Evolutionary conservation across 2,329 filamentous ascomycete species (phyloP).

Genomic region (Claviceps lovelessii): DNA sequence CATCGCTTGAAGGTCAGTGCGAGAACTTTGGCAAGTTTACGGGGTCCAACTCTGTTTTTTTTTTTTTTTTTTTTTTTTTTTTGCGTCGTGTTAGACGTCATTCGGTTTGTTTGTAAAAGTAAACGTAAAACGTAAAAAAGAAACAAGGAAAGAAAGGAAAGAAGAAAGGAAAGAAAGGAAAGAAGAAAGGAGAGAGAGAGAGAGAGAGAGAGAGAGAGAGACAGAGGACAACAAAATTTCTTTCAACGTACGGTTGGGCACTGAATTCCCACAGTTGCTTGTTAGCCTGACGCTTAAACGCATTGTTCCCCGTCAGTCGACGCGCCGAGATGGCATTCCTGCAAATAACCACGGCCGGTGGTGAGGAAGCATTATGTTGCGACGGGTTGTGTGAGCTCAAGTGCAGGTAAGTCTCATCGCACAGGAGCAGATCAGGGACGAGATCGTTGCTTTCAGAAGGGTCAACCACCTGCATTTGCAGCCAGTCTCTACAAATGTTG

Average conservation of each 20-base stretch:
- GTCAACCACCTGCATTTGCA: conserved; percentile 16
- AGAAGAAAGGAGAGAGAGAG: too few relatives aligned
- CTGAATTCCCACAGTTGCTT: conserved; percentile 21
- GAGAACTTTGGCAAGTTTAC: conserved; percentile 17
- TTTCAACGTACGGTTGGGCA: conserved; percentile 20
- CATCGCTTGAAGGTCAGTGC: conserved; percentile 4
- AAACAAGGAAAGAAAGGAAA: too few relatives aligned
- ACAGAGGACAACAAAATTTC: background rate
- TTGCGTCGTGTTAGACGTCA: background rate
- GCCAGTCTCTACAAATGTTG: conserved; percentile 19
- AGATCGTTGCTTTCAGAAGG: conserved; percentile 3
- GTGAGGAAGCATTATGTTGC: conserved; percentile 3
- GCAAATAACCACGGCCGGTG: conserved; percentile 4
- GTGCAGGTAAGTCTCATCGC: conserved; percentile 14
- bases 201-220: too few relatives aligned
- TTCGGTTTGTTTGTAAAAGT: background rate
- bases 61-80: background rate
- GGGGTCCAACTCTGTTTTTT: conserved; percentile 19
- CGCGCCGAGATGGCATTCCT: conserved; percentile 2
- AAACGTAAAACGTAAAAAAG: too few relatives aligned
- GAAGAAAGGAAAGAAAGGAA: too few relatives aligned
- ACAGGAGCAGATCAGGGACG: conserved; percentile 15
- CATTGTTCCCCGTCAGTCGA: background rate
- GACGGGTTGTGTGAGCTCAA: conserved; percentile 9
- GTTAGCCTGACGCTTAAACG: conserved; percentile 1